A percentile compares a stretch with the other conserved stretches of the same genome.
These are phyloP conservation scores for Hypoxylon sp. DNA, from an alignment of 2,329 filamentous ascomycete genomes.

Conservation along the genomic window DNA sequence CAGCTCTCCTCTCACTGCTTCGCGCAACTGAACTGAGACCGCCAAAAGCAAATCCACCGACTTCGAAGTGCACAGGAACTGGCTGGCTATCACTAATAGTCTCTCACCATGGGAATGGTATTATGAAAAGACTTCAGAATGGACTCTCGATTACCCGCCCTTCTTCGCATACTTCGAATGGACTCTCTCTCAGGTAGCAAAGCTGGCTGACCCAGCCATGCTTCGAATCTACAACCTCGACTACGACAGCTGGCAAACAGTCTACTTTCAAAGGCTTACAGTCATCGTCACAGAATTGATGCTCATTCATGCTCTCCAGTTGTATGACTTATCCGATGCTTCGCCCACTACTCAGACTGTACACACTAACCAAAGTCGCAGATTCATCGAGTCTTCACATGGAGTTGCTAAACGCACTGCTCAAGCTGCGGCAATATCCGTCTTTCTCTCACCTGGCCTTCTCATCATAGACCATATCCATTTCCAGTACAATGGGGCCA, in stretches of 20 bases:
- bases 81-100: conserved; percentile 94
- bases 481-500: conserved; percentile 98
- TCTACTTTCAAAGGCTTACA: conserved; percentile 91
- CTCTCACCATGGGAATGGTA: conserved; percentile 92
- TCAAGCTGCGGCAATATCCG: conserved; percentile 86
- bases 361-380: conserved; percentile 47
- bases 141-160: conserved; percentile 98
- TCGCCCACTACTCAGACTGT: neutral
- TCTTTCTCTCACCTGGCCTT: conserved; percentile 89
- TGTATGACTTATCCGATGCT: conserved; percentile 56
- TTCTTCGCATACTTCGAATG: conserved; percentile 99
- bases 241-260: conserved; percentile 91
- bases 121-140: conserved; percentile 97
- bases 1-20: conserved; percentile 7
- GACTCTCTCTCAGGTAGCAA: conserved; percentile 82
- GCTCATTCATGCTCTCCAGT: conserved; percentile 80
- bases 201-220: conserved; percentile 81
- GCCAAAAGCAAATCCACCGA: conserved; percentile 91
- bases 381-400: conserved; percentile 77
- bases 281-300: conserved; percentile 88
- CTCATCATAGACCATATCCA: conserved; percentile 97
- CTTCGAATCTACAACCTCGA: conserved; percentile 79
- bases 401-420: conserved; percentile 73
- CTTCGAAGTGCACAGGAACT: conserved; percentile 98
- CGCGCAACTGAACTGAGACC: conserved; percentile 16